Conservation (phyloP, 371 early-diverging fungal genomes). For the Mucor racemosus region DNA sequence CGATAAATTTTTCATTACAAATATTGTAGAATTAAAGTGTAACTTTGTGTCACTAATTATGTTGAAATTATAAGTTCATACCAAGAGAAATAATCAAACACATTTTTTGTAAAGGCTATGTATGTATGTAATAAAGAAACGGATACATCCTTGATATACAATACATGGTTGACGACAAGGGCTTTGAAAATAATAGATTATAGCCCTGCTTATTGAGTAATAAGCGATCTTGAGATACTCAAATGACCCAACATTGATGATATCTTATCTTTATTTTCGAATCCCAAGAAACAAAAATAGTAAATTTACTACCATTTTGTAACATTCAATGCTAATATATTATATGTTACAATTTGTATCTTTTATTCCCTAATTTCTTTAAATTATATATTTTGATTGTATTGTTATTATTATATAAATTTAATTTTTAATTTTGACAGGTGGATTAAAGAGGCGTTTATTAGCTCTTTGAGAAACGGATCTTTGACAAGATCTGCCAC, state of each 20-base stretch:
- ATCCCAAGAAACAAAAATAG: not conserved
- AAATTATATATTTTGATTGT: too few species aligned
- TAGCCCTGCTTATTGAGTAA: not conserved
- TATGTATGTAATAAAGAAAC: too few species aligned
- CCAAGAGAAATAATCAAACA: not conserved
- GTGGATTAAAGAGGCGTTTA: too few species aligned
- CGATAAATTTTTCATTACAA: not conserved
- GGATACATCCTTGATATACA: not conserved
- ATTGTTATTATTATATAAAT: too few species aligned
- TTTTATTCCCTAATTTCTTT: too few species aligned
- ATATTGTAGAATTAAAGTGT: slow-evolving; percentile 1
- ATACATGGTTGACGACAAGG: not conserved
- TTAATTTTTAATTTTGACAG: too few species aligned
- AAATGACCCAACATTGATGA: not conserved
- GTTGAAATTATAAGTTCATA: not conserved
- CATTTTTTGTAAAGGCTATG: too few species aligned
- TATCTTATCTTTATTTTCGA: not conserved
- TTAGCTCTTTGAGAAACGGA: too few species aligned
- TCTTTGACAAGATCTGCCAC: too few species aligned
- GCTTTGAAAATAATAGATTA: not conserved
- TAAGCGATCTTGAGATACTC: not conserved
- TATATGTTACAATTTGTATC: not conserved
- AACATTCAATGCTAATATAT: not conserved
- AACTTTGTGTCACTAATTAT: not conserved
- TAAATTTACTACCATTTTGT: not conserved